These are phyloP conservation scores for Apiospora koreana DNA, from an alignment of 2,329 filamentous ascomycete species.

Conservation along the genomic window DNA sequence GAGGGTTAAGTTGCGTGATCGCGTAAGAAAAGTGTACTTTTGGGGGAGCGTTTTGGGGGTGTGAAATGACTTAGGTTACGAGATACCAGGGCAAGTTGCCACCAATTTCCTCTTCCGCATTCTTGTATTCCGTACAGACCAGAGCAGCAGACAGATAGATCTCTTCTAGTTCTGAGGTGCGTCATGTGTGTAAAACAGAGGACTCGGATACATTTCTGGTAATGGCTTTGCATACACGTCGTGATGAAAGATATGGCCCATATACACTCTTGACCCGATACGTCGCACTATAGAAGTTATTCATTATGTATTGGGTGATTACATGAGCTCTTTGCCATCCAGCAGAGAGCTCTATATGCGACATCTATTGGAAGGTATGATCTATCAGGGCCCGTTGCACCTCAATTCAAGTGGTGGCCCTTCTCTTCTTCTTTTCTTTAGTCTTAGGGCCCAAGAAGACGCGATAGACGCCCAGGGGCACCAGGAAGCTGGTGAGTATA, in stretches of 20 bases:
- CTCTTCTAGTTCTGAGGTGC: conserved; percentile 15
- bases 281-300: background rate
- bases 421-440: conserved; percentile 20
- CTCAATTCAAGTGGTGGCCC: conserved; percentile 19
- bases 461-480: conserved; percentile 44
- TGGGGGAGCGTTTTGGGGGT: conserved; percentile 9
- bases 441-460: conserved; percentile 24
- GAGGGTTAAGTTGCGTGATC: conserved; percentile 64
- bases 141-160: conserved; percentile 9
- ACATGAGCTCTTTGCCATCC: no score
- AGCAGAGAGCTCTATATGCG: background rate
- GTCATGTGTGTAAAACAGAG: conserved; percentile 37
- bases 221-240: conserved; percentile 6
- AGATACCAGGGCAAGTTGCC: conserved; percentile 10
- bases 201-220: conserved; percentile 13
- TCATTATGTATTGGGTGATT: background rate
- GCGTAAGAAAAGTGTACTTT: background rate
- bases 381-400: conserved; percentile 9
- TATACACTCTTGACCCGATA: background rate
- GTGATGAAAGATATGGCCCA: background rate
- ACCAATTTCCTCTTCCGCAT: conserved; percentile 7
- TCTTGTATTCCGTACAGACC: conserved; percentile 6
- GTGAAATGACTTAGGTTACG: conserved; percentile 4
- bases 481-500: conserved; percentile 45
- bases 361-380: background rate